Evolutionary conservation across 2,329 filamentous ascomycete genomes (phyloP), one percentile per base, ranked within the genome.

Genomic region (Penicillium sp.): DNA sequence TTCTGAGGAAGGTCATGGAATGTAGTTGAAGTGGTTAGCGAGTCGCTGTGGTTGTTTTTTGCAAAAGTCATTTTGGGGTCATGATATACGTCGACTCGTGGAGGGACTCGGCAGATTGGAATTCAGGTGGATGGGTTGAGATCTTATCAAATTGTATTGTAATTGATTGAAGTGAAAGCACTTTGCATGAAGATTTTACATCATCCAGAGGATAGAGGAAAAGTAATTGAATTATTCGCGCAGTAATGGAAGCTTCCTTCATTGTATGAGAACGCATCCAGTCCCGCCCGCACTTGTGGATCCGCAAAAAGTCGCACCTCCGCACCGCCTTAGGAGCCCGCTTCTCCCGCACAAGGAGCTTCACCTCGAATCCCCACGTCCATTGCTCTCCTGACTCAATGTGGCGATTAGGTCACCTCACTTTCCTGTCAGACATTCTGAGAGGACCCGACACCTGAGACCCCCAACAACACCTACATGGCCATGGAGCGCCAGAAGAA

Each of bases 401-500:
- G 74, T 75, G 72, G 73, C 66, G 65, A 68, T 67, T 65, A 70
- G 67, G 65, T 74, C 69, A 68, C 68, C 62, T 63, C 65, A 64
- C 62, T 69, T 68, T 69, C 67, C 69, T 68, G 68, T 73, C 70
- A 63, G 64, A 68, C 60, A 66, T 64, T 66, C 67, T 71, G 67
- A 71, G 69, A 70, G 69, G 68, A 71, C 66, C 69, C 62, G 63
- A 67, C 63, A 64, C 70, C 60, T 73, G 66, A 72, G 66, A 58
- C 48, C 54, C 53, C 56, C 53, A 35, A 33, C 26, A 39, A 50
- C 57, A 46, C 62, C 65, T 57, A 58, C 54, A 66, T 60, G 63
- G 63, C 68, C 63, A 81, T 81, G 79, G 79, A 81, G 67, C 78
- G 77, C 66, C 75, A 73, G 69, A 75, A 77, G 67, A 81, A 81